phyloP scores from a whole-genome alignment of 257 asterid species.

The Striga asiatica region DNA sequence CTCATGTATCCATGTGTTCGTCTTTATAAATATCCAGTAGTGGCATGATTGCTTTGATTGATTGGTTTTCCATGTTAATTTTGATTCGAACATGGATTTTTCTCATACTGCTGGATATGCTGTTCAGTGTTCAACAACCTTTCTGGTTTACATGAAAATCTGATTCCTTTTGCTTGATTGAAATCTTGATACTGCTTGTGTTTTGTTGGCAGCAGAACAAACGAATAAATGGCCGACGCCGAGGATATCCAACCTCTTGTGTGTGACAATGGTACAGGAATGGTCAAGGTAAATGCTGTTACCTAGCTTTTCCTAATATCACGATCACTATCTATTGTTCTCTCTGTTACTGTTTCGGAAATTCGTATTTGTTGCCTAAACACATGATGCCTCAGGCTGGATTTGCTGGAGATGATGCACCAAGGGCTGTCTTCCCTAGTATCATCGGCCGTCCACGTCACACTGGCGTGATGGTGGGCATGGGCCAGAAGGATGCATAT shows the following conservation, averaged over 20 bases:
- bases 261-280: conserved; percentile 30
- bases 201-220: conserved; percentile 4
- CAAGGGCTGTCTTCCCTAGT: conserved; percentile 36
- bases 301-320: not conserved
- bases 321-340: not conserved
- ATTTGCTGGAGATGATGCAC: conserved; percentile 45
- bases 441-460: conserved; percentile 41
- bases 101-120: too few species aligned
- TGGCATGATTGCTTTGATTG: too few species aligned
- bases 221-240: conserved; percentile 21
- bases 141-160: not conserved
- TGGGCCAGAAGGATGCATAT: conserved; percentile 37
- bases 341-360: not conserved
- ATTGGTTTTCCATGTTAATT: too few species aligned
- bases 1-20: too few species aligned
- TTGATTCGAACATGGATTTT: too few species aligned
- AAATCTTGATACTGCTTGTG: not conserved
- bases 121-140: not conserved
- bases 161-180: not conserved
- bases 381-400: conserved; percentile 28
- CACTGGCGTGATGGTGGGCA: conserved; percentile 44
- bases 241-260: conserved; percentile 29
- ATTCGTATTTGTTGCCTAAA: not conserved
- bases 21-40: too few species aligned
- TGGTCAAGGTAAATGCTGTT: conserved; percentile 29